Conservation (phyloP, 108 stramenopile genomes). For the Fistulifera pelliculosa region DNA sequence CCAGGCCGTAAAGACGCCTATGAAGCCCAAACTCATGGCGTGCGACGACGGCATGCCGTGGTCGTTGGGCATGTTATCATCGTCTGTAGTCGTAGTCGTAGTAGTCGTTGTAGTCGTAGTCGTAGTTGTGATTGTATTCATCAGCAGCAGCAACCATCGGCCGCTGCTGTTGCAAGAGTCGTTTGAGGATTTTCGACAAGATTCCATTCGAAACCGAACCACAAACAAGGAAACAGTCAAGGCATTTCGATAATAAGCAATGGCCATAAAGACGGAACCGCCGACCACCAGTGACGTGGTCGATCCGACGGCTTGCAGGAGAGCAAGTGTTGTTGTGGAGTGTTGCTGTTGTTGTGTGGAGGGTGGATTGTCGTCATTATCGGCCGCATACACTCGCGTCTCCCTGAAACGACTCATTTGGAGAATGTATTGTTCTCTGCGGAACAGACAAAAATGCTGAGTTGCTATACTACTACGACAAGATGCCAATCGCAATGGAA, state of each 20-base stretch:
- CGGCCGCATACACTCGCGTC: too few relatives aligned
- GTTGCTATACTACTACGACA: too few relatives aligned
- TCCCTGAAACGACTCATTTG: too few relatives aligned
- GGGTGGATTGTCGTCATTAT: too few relatives aligned
- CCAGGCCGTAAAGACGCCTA: conserved; percentile 41
- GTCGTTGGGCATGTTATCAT: conserved; percentile 58
- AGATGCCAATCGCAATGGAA: too few relatives aligned
- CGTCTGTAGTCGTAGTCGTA: too few relatives aligned
- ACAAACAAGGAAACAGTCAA: conserved; percentile 52
- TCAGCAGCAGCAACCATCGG: conserved; percentile 23
- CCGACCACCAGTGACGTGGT: conserved; percentile 68
- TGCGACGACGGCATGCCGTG: conserved; percentile 77
- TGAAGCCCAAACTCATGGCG: conserved; percentile 84
- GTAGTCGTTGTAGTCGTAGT: too few relatives aligned
- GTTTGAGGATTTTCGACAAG: conserved; percentile 53
- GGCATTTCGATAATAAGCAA: conserved; percentile 60
- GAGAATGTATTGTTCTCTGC: too few relatives aligned
- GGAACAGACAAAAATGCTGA: too few relatives aligned
- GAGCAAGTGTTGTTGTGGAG: too few relatives aligned
- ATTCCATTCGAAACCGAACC: conserved; percentile 70
- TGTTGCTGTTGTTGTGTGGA: too few relatives aligned
- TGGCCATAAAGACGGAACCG: conserved; percentile 49
- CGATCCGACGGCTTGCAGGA: conserved; percentile 26
- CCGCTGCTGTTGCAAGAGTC: conserved; percentile 51
- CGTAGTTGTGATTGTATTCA: neutral